Conservation (phyloP, 805 yeast genomes). For the Lachancea meyersii region DNA sequence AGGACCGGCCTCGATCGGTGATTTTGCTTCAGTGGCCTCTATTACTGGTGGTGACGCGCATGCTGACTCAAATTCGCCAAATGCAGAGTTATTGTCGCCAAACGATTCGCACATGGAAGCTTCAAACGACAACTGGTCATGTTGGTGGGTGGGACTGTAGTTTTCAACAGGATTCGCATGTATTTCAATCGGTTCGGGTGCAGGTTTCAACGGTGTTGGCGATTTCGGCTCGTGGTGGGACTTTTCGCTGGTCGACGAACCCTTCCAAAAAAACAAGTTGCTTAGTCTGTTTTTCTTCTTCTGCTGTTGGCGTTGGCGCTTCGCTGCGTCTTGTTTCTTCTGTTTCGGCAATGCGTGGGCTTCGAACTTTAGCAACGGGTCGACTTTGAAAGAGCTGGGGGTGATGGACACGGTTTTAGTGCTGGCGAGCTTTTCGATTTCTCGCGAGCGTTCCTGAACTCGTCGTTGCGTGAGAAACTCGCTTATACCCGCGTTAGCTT, state of each 20-base stretch:
- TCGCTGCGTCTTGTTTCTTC: conserved; percentile 3
- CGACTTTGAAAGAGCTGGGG: conserved; percentile 22
- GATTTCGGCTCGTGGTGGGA: background rate
- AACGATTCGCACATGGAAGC: background rate
- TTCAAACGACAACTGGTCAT: background rate
- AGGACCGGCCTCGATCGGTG: background rate
- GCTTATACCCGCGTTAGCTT: conserved; percentile 9
- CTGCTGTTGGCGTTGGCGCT: conserved; percentile 8
- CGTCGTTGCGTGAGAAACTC: conserved; percentile 4
- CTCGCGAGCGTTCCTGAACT: conserved; percentile 7
- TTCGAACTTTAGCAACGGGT: conserved; percentile 28
- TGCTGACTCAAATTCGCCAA: conserved; percentile 22
- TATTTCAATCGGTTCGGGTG: background rate
- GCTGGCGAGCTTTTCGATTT: conserved; percentile 2
- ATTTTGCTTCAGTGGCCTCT: background rate
- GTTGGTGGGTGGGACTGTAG: background rate
- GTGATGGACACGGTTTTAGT: background rate
- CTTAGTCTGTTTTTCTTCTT: conserved; percentile 17
- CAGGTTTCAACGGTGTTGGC: background rate
- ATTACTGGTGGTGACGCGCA: background rate
- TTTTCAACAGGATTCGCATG: background rate
- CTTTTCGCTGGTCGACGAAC: background rate
- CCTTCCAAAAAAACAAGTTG: conserved; percentile 25
- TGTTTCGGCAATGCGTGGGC: conserved; percentile 24
- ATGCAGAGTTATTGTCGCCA: conserved; percentile 19